These are phyloP conservation scores for Microbotryomycetes sp. DNA, from an alignment of 1,284 basidiomycete genomes.

Conservation along the genomic window DNA sequence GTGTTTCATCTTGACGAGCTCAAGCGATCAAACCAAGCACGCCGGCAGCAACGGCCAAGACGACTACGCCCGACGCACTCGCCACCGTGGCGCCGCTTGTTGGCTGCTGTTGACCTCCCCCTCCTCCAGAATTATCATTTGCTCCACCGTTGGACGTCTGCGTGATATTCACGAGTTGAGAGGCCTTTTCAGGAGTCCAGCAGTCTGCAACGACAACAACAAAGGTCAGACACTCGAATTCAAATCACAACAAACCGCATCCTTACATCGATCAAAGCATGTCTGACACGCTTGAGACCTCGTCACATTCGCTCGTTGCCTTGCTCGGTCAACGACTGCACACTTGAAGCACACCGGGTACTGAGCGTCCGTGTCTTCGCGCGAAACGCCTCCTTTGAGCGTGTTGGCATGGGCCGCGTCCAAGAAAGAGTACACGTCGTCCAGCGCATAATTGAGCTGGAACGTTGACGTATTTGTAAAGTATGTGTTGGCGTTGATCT, in stretches of 20 bases:
- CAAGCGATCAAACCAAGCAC: background rate
- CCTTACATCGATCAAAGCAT: conserved; percentile 40
- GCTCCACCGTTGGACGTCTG: background rate
- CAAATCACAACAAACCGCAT: background rate
- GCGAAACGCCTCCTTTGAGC: conserved; percentile 38
- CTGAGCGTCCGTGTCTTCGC: conserved; percentile 36
- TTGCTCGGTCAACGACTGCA: conserved; percentile 43
- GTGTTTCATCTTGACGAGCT: no score
- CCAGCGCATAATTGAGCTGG: conserved; percentile 39
- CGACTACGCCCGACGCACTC: background rate
- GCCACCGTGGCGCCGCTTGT: no score
- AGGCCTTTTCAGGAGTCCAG: background rate
- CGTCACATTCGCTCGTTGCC: conserved; percentile 31
- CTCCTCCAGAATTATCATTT: background rate
- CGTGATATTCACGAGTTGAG: background rate
- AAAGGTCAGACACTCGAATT: background rate
- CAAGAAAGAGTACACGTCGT: conserved; percentile 29
- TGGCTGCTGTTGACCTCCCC: no score
- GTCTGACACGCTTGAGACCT: conserved; percentile 36
- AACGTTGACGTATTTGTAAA: conserved; percentile 39
- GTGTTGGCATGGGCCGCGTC: conserved; percentile 22
- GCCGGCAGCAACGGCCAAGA: background rate
- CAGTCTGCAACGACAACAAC: background rate
- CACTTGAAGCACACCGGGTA: conserved; percentile 45
- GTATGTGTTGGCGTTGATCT: background rate